Base-by-base conservation (phyloP, 2,329 filamentous ascomycete genomes). In the Aspergillus floridensis region DNA sequence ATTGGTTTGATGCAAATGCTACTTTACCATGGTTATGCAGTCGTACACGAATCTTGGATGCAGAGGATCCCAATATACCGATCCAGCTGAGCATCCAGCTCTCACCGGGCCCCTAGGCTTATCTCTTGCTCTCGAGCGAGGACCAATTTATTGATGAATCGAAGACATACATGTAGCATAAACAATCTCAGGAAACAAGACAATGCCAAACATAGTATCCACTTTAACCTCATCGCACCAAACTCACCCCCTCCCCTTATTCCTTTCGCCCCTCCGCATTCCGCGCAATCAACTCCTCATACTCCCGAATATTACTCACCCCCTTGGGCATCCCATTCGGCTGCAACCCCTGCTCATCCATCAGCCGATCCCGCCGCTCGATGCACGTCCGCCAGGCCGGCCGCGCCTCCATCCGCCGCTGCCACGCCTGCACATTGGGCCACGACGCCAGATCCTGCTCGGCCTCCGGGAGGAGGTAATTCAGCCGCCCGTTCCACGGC, bases 361-460 rank as follows among this genome's bases (percentile, higher is more conserved):
- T 59, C 16, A 60, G 19, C 21, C 4, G 19, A 21, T 46, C 46
- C 55, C 54, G 49, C 10, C 26, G 1, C 26, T 26, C 41, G 31
- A 49, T 19, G 5, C 44, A 24, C 47, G 47, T 22, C 32, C 44
- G 41, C 57, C 57, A 59, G 24, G 57, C 44, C 46, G 49, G 46
- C 22, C 57, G 46, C n/a, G 3, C 24, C 51, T 59, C 57, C 44
- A 59, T 51, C 31, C 51, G 31, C 8, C 6, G 21, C 24, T 59
- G 57, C 57, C 57, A 59, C 24, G 16, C 51, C 46, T 55, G 7
- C 21, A 58, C 56, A 46, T 52, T 49, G 14, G 56, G 56, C 44
- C 53, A 54, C 16, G 31, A 12, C 16, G 21, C 46, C 32, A 54
- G 21, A 19, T 54, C 57, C 4, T 26, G 26, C 26, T 29, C 26